Percentiles rank a stretch among this genome's conserved stretches.
These are phyloP conservation scores for Trametes maxima DNA, from an alignment of 768 basidiomycete genomes.

Conservation along the genomic window DNA sequence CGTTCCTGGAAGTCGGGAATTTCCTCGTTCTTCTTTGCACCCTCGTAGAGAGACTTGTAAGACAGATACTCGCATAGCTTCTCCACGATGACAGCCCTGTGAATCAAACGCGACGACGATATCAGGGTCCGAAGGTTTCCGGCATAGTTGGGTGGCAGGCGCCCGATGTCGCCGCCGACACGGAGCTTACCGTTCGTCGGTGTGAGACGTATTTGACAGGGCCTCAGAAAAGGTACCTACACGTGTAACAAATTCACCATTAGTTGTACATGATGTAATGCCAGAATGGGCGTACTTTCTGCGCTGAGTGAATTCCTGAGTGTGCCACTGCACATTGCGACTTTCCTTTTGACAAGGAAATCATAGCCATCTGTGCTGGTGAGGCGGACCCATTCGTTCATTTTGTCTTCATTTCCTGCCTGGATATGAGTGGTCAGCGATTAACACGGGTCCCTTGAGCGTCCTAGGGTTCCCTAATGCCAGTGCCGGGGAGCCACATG, in stretches of 20 bases:
- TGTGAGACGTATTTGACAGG: conserved; percentile 63
- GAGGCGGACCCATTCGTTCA: conserved; percentile 72
- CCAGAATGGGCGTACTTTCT: conserved; percentile 49
- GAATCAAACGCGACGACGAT: background rate
- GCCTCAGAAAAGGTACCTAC: conserved; percentile 78
- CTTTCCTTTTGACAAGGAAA: conserved; percentile 74
- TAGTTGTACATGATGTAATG: conserved; percentile 16
- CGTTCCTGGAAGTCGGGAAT: conserved; percentile 85
- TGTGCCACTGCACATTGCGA: conserved; percentile 79
- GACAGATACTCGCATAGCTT: conserved; percentile 89
- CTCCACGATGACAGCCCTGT: conserved; percentile 69
- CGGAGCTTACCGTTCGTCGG: conserved; percentile 65
- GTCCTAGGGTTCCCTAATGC: conserved; percentile 3
- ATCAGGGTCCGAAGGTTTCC: background rate
- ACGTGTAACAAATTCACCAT: background rate
- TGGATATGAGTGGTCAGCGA: background rate
- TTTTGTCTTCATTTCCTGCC: conserved; percentile 24
- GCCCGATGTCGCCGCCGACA: background rate
- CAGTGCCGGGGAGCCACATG: too few species aligned
- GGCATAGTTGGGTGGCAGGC: background rate
- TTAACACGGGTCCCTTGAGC: background rate
- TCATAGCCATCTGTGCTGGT: conserved; percentile 79
- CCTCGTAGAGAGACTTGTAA: conserved; percentile 80
- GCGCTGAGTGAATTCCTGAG: conserved; percentile 80
- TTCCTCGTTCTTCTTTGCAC: conserved; percentile 75